phyloP scores from a whole-genome alignment of 495 filamentous ascomycete genomes.

The Penicillium bialowiezense region DNA sequence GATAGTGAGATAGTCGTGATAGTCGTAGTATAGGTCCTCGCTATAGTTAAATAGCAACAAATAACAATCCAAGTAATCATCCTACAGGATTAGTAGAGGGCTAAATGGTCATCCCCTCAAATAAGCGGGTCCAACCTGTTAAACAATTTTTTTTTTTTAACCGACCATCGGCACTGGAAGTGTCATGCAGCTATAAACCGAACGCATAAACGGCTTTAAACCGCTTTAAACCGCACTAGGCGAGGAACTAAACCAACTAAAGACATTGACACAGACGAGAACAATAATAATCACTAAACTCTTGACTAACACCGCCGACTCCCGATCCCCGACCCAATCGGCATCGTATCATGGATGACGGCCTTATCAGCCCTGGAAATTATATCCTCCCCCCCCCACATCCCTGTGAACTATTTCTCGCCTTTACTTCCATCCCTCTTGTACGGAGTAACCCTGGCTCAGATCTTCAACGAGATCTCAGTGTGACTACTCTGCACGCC shows the following conservation, averaged over 20 bases:
- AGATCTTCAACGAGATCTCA: too few relatives aligned
- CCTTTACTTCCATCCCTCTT: not conserved
- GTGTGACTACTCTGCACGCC: slow-evolving; percentile 9
- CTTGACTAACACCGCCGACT: slow-evolving; percentile 23
- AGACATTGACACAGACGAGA: too few relatives aligned
- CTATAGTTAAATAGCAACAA: too few relatives aligned
- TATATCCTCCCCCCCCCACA: slow-evolving; percentile 15
- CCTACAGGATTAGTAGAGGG: not conserved
- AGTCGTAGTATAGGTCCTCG: too few relatives aligned
- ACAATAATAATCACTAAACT: slow-evolving; percentile 10
- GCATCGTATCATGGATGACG: slow-evolving; percentile 19
- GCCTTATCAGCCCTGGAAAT: slow-evolving; percentile 8
- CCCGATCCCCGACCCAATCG: slow-evolving; percentile 21
- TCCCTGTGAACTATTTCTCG: slow-evolving; percentile 9
- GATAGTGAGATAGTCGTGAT: not conserved
- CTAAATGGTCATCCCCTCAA: not conserved
- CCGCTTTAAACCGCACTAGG: too few relatives aligned
- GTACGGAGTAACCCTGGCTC: too few relatives aligned
- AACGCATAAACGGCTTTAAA: too few relatives aligned
- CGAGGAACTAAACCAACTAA: not conserved
- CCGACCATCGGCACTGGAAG: too few relatives aligned
- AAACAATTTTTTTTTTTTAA: not conserved
- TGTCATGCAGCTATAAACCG: too few relatives aligned
- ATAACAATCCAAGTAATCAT: too few relatives aligned
- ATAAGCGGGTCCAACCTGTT: not conserved